phyloP scores from a whole-genome alignment of 116 monocot species.

The Thalassia testudinum region DNA sequence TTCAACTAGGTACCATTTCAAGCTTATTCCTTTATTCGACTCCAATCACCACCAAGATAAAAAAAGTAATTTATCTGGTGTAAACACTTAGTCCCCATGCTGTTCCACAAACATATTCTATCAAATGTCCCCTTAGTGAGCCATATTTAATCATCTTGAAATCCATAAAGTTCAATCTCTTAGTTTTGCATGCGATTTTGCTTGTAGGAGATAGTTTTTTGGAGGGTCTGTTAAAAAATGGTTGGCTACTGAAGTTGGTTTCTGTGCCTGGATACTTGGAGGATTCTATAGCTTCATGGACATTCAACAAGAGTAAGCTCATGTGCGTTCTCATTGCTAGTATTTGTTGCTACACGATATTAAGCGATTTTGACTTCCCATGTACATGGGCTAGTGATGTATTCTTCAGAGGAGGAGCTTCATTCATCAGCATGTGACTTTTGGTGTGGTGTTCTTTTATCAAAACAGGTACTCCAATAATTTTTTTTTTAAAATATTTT shows the following conservation, averaged over 20 bases:
- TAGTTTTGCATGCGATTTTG: too few relatives aligned
- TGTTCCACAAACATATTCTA: too few relatives aligned
- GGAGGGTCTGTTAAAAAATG: conserved; percentile 53
- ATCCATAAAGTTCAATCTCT: too few relatives aligned
- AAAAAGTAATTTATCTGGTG: too few relatives aligned
- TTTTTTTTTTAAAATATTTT: too few relatives aligned
- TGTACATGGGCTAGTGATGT: conserved; percentile 29
- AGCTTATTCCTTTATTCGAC: too few relatives aligned
- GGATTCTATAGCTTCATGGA: conserved; percentile 68
- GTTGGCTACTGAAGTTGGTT: conserved; percentile 65
- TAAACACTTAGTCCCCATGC: too few relatives aligned
- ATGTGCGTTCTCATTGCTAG: not conserved
- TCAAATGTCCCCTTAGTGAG: too few relatives aligned
- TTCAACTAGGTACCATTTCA: too few relatives aligned
- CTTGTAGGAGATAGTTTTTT: conserved; percentile 34
- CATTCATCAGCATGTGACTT: conserved; percentile 71
- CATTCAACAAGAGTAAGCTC: conserved; percentile 49
- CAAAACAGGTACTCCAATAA: conserved; percentile 68
- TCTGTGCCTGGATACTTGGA: conserved; percentile 37
- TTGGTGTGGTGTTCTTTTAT: conserved; percentile 59
- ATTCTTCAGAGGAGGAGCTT: conserved; percentile 52
- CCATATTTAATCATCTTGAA: too few relatives aligned
- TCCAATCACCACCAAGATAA: too few relatives aligned
- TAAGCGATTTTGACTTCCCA: too few relatives aligned
- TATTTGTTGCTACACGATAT: not conserved